A percentile compares a stretch with the other conserved stretches of the same genome.
phyloP scores from a whole-genome alignment of 768 basidiomycete genomes.

The Lactarius tabidus region DNA sequence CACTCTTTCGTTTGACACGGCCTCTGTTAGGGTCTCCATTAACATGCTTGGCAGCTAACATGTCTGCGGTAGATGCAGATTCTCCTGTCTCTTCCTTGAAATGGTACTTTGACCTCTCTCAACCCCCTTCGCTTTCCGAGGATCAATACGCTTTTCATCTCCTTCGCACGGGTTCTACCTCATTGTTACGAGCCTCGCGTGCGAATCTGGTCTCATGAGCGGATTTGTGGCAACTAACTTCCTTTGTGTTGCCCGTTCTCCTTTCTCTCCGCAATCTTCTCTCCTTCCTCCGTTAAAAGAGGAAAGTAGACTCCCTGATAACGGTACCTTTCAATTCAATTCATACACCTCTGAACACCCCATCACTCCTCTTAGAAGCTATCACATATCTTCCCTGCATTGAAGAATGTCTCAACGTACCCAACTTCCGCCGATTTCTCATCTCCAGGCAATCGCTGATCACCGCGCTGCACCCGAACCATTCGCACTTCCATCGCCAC shows the following conservation, averaged over 20 bases:
- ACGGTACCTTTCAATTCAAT: background rate
- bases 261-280: background rate
- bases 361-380: background rate
- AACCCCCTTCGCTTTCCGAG: background rate
- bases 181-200: constrained; percentile 1
- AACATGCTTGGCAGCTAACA: background rate
- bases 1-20: background rate
- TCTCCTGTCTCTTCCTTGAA: background rate
- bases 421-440: constrained; percentile 2
- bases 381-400: background rate
- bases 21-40: background rate
- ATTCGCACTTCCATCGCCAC: background rate
- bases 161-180: background rate
- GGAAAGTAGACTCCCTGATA: background rate
- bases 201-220: background rate
- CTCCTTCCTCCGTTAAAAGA: background rate
- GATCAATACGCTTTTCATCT: background rate
- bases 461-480: background rate
- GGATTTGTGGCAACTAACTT: constrained; percentile 1
- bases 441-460: background rate
- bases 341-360: background rate
- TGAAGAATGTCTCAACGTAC: background rate
- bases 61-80: background rate
- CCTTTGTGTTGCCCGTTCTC: background rate
- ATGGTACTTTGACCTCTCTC: background rate